phyloP scores from a whole-genome alignment of 1,284 basidiomycete species.

The Xerocomus nothofagi region DNA sequence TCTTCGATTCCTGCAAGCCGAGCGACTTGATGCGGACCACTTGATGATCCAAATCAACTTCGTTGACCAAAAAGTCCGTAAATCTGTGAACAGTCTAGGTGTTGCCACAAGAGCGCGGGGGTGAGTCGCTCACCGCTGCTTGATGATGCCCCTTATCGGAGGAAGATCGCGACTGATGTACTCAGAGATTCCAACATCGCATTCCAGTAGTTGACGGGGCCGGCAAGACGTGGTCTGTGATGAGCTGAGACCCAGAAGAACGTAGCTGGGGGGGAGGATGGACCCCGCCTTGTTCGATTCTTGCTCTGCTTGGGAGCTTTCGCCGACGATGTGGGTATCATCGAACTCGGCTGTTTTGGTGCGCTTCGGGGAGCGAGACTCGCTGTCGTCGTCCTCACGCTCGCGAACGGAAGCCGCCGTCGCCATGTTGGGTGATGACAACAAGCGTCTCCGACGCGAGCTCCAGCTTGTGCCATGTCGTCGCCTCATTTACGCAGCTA shows the following conservation, averaged over 20 bases:
- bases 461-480: constrained; percentile 40
- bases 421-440: background rate
- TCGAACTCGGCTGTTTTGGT: constrained; percentile 45
- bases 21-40: constrained; percentile 80
- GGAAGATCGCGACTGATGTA: constrained; percentile 76
- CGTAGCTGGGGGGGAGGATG: constrained; percentile 72
- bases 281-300: constrained; percentile 14
- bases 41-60: constrained; percentile 79
- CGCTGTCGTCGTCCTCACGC: constrained; percentile 49
- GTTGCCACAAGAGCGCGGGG: constrained; percentile 5
- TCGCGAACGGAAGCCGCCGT: constrained; percentile 41
- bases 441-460: background rate
- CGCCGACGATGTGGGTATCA: constrained; percentile 6
- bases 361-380: constrained; percentile 55
- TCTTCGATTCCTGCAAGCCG: constrained; percentile 60
- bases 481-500: constrained; percentile 56
- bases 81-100: constrained; percentile 55
- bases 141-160: constrained; percentile 87
- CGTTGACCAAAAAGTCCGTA: constrained; percentile 91
- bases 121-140: constrained; percentile 72
- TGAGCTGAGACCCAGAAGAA: constrained; percentile 56
- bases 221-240: constrained; percentile 50
- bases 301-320: constrained; percentile 8
- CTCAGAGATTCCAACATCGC: constrained; percentile 88
- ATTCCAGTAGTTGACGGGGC: constrained; percentile 64